Conservation (phyloP, 768 basidiomycete genomes). For the Termitomyces bulborhizus region DNA sequence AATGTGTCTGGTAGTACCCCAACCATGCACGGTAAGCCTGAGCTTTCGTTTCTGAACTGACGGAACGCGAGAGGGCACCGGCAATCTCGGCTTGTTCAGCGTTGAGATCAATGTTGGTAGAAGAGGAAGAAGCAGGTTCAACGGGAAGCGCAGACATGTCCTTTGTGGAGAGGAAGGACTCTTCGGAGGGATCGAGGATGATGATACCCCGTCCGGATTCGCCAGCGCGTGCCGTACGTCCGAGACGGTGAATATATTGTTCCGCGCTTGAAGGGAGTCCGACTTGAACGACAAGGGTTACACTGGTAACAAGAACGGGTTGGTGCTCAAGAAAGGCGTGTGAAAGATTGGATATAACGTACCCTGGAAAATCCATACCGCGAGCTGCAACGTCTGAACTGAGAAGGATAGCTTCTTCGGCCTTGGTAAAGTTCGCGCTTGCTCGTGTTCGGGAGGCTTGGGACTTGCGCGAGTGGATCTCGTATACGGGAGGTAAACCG, state of each 20-base stretch:
- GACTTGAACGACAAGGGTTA: slow-evolving; percentile 55
- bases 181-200: slow-evolving; percentile 46
- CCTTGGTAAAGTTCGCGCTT: slow-evolving; percentile 40
- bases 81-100: slow-evolving; percentile 13
- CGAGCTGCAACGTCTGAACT: slow-evolving; percentile 57
- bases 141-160: slow-evolving; percentile 37
- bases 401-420: slow-evolving; percentile 39
- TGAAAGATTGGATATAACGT: slow-evolving; percentile 9
- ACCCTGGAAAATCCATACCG: slow-evolving; percentile 66
- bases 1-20: slow-evolving; percentile 46
- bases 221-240: slow-evolving; percentile 73
- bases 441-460: slow-evolving; percentile 43
- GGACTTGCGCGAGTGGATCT: slow-evolving; percentile 53
- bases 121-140: slow-evolving; percentile 21
- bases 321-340: not conserved
- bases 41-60: slow-evolving; percentile 35
- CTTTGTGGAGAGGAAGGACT: slow-evolving; percentile 36
- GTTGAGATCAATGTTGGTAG: slow-evolving; percentile 12
- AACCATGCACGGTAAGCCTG: slow-evolving; percentile 51
- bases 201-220: slow-evolving; percentile 53
- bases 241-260: slow-evolving; percentile 77
- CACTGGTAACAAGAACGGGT: slow-evolving; percentile 22
- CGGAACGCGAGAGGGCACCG: slow-evolving; percentile 18
- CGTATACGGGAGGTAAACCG: slow-evolving; percentile 33
- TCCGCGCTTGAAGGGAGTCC: slow-evolving; percentile 66